These are phyloP conservation scores for Wickerhamomyces mucosus DNA, from an alignment of 805 yeast genomes.

Conservation along the genomic window DNA sequence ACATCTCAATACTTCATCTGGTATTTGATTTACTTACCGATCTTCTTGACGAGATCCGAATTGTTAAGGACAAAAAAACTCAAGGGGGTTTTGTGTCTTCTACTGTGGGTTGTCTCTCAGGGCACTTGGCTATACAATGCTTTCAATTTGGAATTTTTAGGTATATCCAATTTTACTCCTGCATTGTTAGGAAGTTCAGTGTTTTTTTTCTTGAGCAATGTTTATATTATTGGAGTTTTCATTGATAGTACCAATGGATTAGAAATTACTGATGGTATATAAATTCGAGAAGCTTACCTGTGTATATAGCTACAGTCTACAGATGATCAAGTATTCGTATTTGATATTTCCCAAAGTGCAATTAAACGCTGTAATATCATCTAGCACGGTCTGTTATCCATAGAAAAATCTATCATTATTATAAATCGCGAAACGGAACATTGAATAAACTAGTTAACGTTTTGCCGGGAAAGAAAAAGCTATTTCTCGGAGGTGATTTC, in stretches of 20 bases:
- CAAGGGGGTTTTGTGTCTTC: conserved; percentile 33
- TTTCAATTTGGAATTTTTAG: conserved; percentile 72
- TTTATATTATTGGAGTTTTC: conserved; percentile 49
- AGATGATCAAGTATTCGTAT: too few species aligned
- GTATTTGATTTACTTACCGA: conserved; percentile 82
- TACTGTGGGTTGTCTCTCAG: conserved; percentile 64
- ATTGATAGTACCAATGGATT: conserved; percentile 30
- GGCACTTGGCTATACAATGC: conserved; percentile 74
- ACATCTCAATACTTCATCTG: conserved; percentile 96
- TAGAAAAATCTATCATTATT: too few species aligned
- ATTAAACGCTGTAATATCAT: too few species aligned
- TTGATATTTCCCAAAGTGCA: too few species aligned
- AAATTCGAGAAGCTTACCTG: too few species aligned
- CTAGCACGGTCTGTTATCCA: too few species aligned
- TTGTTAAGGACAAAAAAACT: conserved; percentile 19
- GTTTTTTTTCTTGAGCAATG: conserved; percentile 51
- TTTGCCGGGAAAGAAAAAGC: too few species aligned
- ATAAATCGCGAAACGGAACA: too few species aligned
- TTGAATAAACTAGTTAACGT: too few species aligned
- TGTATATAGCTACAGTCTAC: too few species aligned
- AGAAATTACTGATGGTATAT: not conserved
- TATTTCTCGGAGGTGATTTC: too few species aligned
- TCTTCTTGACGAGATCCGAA: conserved; percentile 43
- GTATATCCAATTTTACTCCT: conserved; percentile 51
- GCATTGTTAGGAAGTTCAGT: conserved; percentile 47